Percentiles rank a stretch among this genome's conserved stretches.
These are phyloP conservation scores for Myxozyma sirexii DNA, from an alignment of 805 yeast species.

Conservation along the genomic window DNA sequence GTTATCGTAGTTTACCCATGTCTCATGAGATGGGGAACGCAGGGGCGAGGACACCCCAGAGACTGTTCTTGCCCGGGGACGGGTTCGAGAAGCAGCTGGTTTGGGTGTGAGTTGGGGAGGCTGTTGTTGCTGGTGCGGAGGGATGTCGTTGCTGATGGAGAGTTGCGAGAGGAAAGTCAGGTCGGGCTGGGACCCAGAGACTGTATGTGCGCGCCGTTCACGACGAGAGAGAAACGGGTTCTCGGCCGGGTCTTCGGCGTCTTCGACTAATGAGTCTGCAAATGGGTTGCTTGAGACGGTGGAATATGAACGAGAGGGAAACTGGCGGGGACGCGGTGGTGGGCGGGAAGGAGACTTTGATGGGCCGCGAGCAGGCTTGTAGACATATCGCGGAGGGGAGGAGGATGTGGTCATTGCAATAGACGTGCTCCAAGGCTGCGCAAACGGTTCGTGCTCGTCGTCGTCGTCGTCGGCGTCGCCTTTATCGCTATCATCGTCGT, in stretches of 20 bases:
- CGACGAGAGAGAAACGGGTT: constrained; percentile 17
- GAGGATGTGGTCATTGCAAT: neutral
- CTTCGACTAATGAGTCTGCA: constrained; percentile 5
- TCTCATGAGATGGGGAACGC: neutral
- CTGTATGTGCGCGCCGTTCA: constrained; percentile 13
- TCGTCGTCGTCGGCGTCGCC: neutral
- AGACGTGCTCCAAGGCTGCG: neutral
- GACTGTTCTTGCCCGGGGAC: constrained; percentile 10
- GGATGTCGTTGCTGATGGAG: neutral
- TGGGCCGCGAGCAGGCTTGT: constrained; percentile 6
- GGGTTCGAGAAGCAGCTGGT: constrained; percentile 1
- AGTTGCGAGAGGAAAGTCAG: neutral
- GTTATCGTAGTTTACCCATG: neutral
- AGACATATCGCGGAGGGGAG: constrained; percentile 13
- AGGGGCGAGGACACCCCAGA: constrained; percentile 10
- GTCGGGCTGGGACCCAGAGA: constrained; percentile 8
- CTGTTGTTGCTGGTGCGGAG: neutral
- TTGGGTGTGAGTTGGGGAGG: constrained; percentile 11
- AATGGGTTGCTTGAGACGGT: neutral
- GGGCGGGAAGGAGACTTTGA: constrained; percentile 1
- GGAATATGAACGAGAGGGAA: neutral
- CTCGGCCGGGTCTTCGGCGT: neutral
- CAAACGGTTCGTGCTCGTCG: neutral
- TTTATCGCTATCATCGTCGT: neutral
- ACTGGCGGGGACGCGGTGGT: neutral